Conservation (phyloP, 139 green algal genomes). For the Closterium sp. region DNA sequence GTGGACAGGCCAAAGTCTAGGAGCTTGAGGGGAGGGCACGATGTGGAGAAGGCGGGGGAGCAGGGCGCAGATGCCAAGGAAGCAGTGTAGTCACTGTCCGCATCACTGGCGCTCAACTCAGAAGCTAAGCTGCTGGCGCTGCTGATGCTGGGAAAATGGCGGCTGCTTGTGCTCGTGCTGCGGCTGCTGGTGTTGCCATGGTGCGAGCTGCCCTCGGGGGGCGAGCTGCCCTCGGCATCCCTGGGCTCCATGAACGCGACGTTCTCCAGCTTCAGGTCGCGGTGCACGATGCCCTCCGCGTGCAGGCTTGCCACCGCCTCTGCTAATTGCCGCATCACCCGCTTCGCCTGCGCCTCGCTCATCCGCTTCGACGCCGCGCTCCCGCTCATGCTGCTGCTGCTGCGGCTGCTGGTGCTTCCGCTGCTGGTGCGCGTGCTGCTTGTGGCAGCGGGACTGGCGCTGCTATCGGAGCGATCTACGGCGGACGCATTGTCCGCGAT, state of each 20-base stretch:
- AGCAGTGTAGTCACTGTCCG: neutral
- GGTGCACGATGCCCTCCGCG: conserved; percentile 1
- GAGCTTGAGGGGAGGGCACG: neutral
- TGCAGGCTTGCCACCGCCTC: neutral
- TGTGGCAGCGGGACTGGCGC: neutral
- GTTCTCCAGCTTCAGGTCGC: conserved; percentile 12
- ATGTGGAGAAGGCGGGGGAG: neutral
- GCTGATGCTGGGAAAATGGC: neutral
- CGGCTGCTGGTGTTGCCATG: neutral
- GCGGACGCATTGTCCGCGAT: neutral
- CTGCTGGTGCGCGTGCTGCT: neutral
- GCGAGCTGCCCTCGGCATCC: neutral
- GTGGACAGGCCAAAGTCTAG: conserved; percentile 4
- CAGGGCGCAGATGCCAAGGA: neutral
- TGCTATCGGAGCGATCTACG: neutral
- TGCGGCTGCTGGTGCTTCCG: neutral
- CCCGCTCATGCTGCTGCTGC: neutral
- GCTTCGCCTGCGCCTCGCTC: conserved; percentile 5
- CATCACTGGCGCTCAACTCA: neutral
- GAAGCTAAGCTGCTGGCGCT: neutral
- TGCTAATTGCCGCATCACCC: neutral
- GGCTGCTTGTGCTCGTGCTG: neutral
- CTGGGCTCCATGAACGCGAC: neutral
- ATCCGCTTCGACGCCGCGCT: neutral
- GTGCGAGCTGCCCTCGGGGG: neutral